Percentiles rank a stretch among this genome's conserved stretches.
phyloP scores from a whole-genome alignment of 2,329 filamentous ascomycete genomes.

The Fusarium secorum region DNA sequence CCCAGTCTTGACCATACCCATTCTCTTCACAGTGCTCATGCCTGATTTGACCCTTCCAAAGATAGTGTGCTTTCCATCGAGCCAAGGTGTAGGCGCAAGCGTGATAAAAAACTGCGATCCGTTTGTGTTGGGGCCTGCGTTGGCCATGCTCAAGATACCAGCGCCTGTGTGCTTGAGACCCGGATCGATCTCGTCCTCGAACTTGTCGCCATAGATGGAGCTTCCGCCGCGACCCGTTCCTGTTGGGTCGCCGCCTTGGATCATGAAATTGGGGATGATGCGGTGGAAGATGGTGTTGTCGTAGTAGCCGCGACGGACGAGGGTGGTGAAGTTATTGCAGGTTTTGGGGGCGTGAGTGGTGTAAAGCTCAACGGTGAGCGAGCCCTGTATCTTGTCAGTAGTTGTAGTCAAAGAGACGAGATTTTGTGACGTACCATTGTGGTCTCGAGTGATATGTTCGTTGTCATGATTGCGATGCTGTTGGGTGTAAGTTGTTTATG shows the following conservation, averaged over 20 bases:
- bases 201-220: slow-evolving; percentile 92
- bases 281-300: slow-evolving; percentile 87
- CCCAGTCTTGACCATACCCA: slow-evolving; percentile 87
- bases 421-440: slow-evolving; percentile 69
- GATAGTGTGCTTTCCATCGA: slow-evolving; percentile 97
- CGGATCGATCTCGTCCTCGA: slow-evolving; percentile 87
- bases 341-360: slow-evolving; percentile 86
- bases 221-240: slow-evolving; percentile 89
- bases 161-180: slow-evolving; percentile 90
- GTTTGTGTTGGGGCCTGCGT: slow-evolving; percentile 91
- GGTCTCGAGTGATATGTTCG: slow-evolving; percentile 82
- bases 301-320: slow-evolving; percentile 87
- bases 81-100: slow-evolving; percentile 90
- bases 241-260: slow-evolving; percentile 93
- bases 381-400: slow-evolving; percentile 64
- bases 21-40: slow-evolving; percentile 81
- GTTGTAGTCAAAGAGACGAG: background rate
- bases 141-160: slow-evolving; percentile 96
- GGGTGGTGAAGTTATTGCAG: slow-evolving; percentile 85
- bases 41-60: slow-evolving; percentile 90
- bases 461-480: slow-evolving; percentile 66
- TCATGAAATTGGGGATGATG: slow-evolving; percentile 95
- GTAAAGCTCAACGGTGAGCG: slow-evolving; percentile 90
- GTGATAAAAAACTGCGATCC: slow-evolving; percentile 97
- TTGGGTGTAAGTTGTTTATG: background rate